Conservation (phyloP, 306 rosid genomes). For the Dryas alaskensis region DNA sequence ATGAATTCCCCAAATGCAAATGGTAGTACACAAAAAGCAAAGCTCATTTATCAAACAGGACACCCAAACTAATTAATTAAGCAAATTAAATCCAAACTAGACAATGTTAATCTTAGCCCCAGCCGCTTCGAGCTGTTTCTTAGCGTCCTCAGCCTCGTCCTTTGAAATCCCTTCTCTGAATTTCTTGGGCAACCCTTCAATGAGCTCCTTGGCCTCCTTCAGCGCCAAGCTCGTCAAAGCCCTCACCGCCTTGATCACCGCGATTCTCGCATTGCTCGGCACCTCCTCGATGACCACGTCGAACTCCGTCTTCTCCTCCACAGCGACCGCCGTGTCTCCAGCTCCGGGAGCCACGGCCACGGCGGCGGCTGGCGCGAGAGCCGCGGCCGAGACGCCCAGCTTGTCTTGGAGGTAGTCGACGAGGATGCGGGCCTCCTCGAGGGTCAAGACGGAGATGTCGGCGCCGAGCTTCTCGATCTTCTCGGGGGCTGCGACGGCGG, state of each 20-base stretch:
- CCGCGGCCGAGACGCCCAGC: conserved; percentile 88
- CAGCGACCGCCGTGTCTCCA: conserved; percentile 25
- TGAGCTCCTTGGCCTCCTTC: conserved; percentile 92
- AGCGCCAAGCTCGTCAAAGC: conserved; percentile 73
- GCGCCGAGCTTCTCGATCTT: conserved; percentile 63
- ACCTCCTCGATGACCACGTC: conserved; percentile 89
- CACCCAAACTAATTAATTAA: neutral
- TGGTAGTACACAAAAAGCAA: conserved; percentile 13
- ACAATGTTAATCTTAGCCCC: conserved; percentile 79
- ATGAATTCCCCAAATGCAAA: neutral
- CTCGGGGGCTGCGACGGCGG: conserved; percentile 61
- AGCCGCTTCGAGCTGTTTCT: conserved; percentile 90
- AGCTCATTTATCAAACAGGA: neutral
- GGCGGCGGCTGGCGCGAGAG: conserved; percentile 69
- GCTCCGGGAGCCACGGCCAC: conserved; percentile 42
- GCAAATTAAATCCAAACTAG: conserved; percentile 13
- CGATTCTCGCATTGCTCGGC: conserved; percentile 70
- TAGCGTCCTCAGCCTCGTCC: conserved; percentile 92
- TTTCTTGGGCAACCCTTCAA: conserved; percentile 92
- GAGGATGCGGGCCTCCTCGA: conserved; percentile 72
- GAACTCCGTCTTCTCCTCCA: conserved; percentile 93
- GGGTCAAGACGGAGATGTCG: conserved; percentile 68
- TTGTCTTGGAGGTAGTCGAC: conserved; percentile 88
- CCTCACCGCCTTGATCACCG: conserved; percentile 87
- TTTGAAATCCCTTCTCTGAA: conserved; percentile 71